A percentile compares a stretch with the other conserved stretches of the same genome.
Evolutionary conservation across 2,329 filamentous ascomycete genomes (phyloP).

Genomic region (Fusarium globosum): DNA sequence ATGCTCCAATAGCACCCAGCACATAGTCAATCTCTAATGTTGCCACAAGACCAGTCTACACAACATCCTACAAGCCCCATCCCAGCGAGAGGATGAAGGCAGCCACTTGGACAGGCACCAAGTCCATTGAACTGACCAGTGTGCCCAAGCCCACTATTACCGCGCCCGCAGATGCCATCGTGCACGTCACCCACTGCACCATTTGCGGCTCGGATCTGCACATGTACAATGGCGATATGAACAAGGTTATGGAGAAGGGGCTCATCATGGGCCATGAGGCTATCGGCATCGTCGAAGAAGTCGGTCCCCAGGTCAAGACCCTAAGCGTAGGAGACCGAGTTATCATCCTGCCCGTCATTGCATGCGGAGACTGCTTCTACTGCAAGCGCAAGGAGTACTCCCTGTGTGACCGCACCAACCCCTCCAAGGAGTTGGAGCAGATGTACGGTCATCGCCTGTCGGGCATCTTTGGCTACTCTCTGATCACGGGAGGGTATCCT

Average conservation of each 20-base stretch:
- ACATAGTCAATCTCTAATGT: background rate
- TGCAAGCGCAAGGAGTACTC: background rate
- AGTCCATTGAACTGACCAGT: background rate
- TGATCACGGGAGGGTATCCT: background rate
- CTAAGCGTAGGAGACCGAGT: background rate
- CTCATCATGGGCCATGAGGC: constrained; percentile 9
- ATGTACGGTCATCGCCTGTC: constrained; percentile 3
- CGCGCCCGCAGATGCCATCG: background rate
- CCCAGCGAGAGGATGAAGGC: constrained; percentile 2
- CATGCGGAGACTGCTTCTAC: constrained; percentile 2
- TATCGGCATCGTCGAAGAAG: constrained; percentile 5
- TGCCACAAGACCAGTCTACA: background rate
- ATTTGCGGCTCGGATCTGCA: constrained; percentile 3
- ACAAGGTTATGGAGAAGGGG: constrained; percentile 9
- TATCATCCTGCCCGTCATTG: background rate
- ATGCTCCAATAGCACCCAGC: background rate
- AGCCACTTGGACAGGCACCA: background rate
- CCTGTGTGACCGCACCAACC: background rate
- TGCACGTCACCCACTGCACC: constrained; percentile 8
- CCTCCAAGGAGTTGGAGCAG: background rate
- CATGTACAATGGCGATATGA: constrained; percentile 5
- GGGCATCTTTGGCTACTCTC: background rate
- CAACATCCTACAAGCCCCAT: background rate
- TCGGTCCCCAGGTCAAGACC: background rate
- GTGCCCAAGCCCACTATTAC: background rate